Evolutionary conservation across 441 rosid species (phyloP), one percentile per base, ranked within the genome.

Genomic region (Jatropha podagrica): DNA sequence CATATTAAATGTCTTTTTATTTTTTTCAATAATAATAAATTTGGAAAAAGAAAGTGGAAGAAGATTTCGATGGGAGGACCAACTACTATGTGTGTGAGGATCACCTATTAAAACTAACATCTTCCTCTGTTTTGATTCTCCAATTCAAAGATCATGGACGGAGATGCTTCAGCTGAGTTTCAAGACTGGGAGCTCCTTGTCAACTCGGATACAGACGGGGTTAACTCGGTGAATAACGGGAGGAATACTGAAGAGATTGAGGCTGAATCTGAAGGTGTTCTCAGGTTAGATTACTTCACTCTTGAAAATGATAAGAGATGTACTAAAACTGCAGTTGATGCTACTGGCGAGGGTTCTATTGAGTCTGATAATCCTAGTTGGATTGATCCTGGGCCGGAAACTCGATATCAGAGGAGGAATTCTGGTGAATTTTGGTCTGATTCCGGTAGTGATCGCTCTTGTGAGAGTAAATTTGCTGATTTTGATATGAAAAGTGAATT

Each of bases 141-240:
- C 59, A 9, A 49, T 61, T 14, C 54, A 37, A 26, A 7, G 37
- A 71, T 7, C 76, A 79, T 85, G 88, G 85, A 72, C 37, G 88
- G 85, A 69, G 82, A 74, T 15, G 49, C 75, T 44, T 69, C 81
- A 15, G 61, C 55, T 3, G 79, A 60, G 15, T 74, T 88, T 65
- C 88, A 87, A 11, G 97, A 91, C 66, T 92, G 97, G 97, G 97
- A 92, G 78, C 58, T 90, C 64, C 84, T 92, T 42, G 86, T 75
- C 32, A 82, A 76, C 75, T 82, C 91, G n/a, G 89, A 81, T 56
- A 42, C 86, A 0, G 88, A 76, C 54, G 26, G 69, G n/a, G 79
- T 78, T 78, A 51, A 66, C 67, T 78, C 82, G 26, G 64, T 69
- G 17, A 80, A 65, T 23, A 68, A 80, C 70, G 65, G 71, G 49